Base-by-base conservation (phyloP, 2,329 filamentous ascomycete species). In the Colletotrichum orbiculare region DNA sequence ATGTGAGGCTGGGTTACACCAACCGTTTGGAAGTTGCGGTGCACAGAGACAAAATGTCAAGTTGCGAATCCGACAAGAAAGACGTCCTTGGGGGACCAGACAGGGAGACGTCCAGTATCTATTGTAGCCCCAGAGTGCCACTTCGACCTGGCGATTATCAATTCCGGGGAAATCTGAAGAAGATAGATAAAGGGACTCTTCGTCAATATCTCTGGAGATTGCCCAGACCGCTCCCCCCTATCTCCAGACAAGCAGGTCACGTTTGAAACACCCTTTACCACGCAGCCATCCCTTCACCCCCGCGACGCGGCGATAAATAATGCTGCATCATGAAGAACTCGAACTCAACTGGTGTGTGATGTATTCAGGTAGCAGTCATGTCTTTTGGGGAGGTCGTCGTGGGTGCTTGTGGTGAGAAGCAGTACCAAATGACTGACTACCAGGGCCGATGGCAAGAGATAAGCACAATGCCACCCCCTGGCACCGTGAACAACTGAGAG, bases 191-290 rank as follows among this genome's bases (percentile, higher is more conserved):
- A 37, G 47, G 39, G 47, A 39, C 12, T 45, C 25, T 13, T 25
- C 4, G 25, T 5, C 25, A 25, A 25, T 25, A 25, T 25, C 25
- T 25, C 17, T 11, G 45, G 17, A 17, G 13, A 12, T 38, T 34
- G 39, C 56, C 56, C 56, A 59, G 56, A 59, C 56, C 56, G 56
- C 47, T 25, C 25, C 25, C 25, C 25, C 25, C 56, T 48, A 45
- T 59, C 56, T 52, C 56, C 10, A 59, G 56, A 59, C 53, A 59
- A 59, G 56, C 17, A 59, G 56, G 56, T 59, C n/a, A 25, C 38
- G 25, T 34, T 59, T 59, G 39, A 53, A 59, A 59, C 55, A 25
- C 25, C 25, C 3, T 5, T 25, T 25, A 25, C 25, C 25, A 25
- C 25, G 25, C 25, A 25, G 4, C 25, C 25, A 4, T 25, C 25